Conservation (phyloP, 768 basidiomycete genomes). For the Zangia roseola region DNA sequence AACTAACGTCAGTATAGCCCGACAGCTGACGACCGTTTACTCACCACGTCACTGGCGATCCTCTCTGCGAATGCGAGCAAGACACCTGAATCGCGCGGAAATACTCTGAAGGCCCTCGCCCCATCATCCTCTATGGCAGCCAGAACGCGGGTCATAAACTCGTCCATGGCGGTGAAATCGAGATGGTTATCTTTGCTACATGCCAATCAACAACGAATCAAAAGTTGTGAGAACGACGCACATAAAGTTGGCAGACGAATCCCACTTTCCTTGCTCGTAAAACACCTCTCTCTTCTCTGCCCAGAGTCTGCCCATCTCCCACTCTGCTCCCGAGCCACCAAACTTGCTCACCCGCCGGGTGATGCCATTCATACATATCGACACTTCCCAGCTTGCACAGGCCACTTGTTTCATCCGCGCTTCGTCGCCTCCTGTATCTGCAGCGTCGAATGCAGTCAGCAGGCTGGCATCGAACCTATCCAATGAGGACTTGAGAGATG, state of each 20-base stretch:
- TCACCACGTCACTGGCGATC: constrained; percentile 79
- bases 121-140: constrained; percentile 71
- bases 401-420: constrained; percentile 77
- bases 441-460: constrained; percentile 86
- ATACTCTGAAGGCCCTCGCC: constrained; percentile 77
- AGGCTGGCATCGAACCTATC: constrained; percentile 88
- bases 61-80: constrained; percentile 81
- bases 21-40: constrained; percentile 23
- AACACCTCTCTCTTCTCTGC: constrained; percentile 94
- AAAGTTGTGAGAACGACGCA: constrained; percentile 42
- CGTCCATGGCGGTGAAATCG: constrained; percentile 92
- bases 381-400: constrained; percentile 83
- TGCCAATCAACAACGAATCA: background rate
- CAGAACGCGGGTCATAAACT: constrained; percentile 74
- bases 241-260: constrained; percentile 81
- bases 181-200: constrained; percentile 55
- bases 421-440: constrained; percentile 75
- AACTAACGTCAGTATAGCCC: background rate
- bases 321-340: constrained; percentile 41
- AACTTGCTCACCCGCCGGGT: constrained; percentile 9
- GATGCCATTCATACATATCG: constrained; percentile 43
- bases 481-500: constrained; percentile 71
- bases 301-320: constrained; percentile 96
- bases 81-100: constrained; percentile 78
- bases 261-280: constrained; percentile 80